These are phyloP conservation scores for Eucalyptus regnans DNA, from an alignment of 345 rosid genomes.

Conservation along the genomic window DNA sequence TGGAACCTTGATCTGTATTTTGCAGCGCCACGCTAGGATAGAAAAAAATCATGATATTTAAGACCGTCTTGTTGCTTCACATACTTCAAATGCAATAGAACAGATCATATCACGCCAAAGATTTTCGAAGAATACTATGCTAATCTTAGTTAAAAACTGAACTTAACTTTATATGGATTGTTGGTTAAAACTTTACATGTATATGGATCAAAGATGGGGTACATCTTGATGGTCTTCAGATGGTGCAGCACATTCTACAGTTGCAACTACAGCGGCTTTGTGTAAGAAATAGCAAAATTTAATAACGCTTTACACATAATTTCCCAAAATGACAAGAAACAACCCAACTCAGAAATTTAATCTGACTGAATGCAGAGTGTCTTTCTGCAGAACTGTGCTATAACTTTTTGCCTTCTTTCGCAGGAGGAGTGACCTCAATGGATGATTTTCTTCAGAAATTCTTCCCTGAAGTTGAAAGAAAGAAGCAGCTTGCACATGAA, in stretches of 20 bases:
- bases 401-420: background rate
- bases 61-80: background rate
- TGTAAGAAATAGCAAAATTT: background rate
- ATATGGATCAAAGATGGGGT: background rate
- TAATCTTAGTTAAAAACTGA: background rate
- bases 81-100: background rate
- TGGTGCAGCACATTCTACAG: background rate
- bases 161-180: background rate
- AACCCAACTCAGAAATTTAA: background rate
- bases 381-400: background rate
- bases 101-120: background rate
- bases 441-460: constrained; percentile 68
- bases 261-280: background rate
- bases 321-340: background rate
- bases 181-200: background rate
- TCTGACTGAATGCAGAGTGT: background rate
- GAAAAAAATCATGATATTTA: background rate
- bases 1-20: background rate
- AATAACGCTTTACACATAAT: background rate
- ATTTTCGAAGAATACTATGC: background rate
- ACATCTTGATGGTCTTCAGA: background rate
- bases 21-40: background rate
- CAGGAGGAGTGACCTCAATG: constrained; percentile 93
- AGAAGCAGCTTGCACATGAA: constrained; percentile 67
- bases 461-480: constrained; percentile 49